phyloP scores from a whole-genome alignment of 345 rosid genomes.

The Populus nigra region DNA sequence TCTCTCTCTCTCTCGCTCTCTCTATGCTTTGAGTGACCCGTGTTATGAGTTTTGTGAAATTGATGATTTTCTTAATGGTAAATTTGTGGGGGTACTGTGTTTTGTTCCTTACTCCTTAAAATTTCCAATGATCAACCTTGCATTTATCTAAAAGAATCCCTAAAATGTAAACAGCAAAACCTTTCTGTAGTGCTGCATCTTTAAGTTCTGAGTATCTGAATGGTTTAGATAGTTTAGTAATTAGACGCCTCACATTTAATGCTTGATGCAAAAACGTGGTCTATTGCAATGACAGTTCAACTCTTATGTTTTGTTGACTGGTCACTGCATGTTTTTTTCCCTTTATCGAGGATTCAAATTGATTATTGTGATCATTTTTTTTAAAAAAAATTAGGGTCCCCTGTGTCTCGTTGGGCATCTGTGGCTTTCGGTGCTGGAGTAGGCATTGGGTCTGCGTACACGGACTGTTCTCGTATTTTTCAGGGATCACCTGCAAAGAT shows the following conservation, averaged over 20 bases:
- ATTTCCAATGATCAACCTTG: neutral
- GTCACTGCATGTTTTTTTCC: neutral
- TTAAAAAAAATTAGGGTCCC: slow-evolving; percentile 56
- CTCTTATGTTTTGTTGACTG: neutral
- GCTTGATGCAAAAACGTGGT: neutral
- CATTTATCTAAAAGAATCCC: neutral
- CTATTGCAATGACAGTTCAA: neutral
- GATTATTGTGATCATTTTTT: neutral
- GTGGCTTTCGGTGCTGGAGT: slow-evolving; percentile 92
- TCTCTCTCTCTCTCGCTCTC: no score
- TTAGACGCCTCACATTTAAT: neutral
- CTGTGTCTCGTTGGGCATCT: slow-evolving; percentile 79
- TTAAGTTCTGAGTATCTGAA: neutral
- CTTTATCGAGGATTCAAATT: neutral
- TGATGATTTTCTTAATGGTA: neutral
- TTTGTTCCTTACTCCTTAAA: neutral
- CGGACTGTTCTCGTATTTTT: slow-evolving; percentile 66
- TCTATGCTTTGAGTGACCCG: neutral
- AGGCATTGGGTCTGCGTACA: slow-evolving; percentile 88
- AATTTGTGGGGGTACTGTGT: neutral
- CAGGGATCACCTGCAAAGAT: slow-evolving; percentile 47
- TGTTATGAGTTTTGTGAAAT: neutral
- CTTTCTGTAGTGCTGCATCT: neutral
- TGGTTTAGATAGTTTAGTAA: neutral
- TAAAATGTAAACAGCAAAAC: neutral